These are phyloP conservation scores for Plasmodium chabaudi DNA, from an alignment of 169 alveolate genomes.

Conservation along the genomic window DNA sequence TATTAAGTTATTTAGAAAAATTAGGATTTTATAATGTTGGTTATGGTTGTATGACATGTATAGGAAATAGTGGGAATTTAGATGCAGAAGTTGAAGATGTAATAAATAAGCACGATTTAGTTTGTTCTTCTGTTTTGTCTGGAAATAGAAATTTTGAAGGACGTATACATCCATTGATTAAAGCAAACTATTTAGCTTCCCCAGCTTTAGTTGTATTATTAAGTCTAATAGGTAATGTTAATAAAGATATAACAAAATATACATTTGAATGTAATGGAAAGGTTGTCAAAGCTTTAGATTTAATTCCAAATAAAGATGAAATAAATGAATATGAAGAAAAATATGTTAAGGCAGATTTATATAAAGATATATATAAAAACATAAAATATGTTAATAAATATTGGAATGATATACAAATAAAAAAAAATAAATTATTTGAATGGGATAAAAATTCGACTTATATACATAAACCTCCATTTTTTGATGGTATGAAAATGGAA, in stretches of 20 bases:
- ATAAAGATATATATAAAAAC: constrained; percentile 91
- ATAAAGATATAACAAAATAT: constrained; percentile 93
- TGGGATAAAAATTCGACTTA: constrained; percentile 96
- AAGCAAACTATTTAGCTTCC: constrained; percentile 97
- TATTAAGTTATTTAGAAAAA: constrained; percentile 89
- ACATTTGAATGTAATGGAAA: constrained; percentile 94
- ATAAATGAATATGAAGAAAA: constrained; percentile 84
- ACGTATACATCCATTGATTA: constrained; percentile 95
- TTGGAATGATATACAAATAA: constrained; percentile 93
- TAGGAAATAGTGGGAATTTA: constrained; percentile 97
- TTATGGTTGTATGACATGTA: constrained; percentile 99
- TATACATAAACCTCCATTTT: constrained; percentile 96
- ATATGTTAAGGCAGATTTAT: constrained; percentile 93
- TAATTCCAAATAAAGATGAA: constrained; percentile 93
- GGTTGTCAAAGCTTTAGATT: constrained; percentile 92
- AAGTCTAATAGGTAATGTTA: constrained; percentile 95
- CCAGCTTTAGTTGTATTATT: constrained; percentile 98
- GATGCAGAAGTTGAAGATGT: constrained; percentile 94
- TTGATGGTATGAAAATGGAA: constrained; percentile 81
- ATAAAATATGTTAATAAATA: constrained; percentile 93
- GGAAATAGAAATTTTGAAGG: constrained; percentile 98
- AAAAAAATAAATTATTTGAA: constrained; percentile 89
- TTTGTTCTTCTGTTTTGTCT: constrained; percentile 94
- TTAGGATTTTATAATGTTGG: constrained; percentile 96
- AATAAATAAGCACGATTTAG: constrained; percentile 90